Conservation (phyloP, 306 rosid genomes). For the Pachyrhizus erosus region DNA sequence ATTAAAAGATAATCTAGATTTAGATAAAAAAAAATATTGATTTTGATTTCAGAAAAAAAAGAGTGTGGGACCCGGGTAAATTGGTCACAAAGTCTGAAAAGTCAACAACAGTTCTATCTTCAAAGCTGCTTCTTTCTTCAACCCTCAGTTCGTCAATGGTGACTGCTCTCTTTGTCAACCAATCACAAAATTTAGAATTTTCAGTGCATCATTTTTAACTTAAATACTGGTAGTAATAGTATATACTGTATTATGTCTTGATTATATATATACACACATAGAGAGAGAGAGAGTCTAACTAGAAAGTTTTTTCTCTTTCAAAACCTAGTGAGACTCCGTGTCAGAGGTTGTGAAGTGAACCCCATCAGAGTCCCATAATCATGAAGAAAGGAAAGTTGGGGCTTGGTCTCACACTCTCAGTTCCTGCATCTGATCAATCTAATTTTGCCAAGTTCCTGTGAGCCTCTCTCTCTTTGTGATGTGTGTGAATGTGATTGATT, state of each 20-base stretch:
- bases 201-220: neutral
- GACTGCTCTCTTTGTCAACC: constrained; percentile 53
- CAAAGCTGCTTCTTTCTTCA: constrained; percentile 13
- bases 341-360: constrained; percentile 2
- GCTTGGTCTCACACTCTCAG: constrained; percentile 69
- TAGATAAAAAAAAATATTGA: neutral
- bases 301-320: constrained; percentile 1
- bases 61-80: neutral
- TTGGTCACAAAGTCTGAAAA: constrained; percentile 34
- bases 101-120: constrained; percentile 46
- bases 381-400: constrained; percentile 78
- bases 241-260: constrained; percentile 1
- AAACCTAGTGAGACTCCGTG: constrained; percentile 21
- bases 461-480: constrained; percentile 42
- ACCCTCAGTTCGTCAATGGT: constrained; percentile 41
- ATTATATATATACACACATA: neutral
- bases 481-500: constrained; percentile 30
- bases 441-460: constrained; percentile 80
- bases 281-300: neutral
- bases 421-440: constrained; percentile 74
- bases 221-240: neutral
- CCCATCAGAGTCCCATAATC: constrained; percentile 38
- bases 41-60: neutral
- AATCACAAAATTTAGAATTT: constrained; percentile 40
- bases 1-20: too few species aligned